Percentiles rank a stretch among this genome's conserved stretches.
Conservation (phyloP, 192 early-diverging fungal species). For the Dimargaris xerosporica region DNA sequence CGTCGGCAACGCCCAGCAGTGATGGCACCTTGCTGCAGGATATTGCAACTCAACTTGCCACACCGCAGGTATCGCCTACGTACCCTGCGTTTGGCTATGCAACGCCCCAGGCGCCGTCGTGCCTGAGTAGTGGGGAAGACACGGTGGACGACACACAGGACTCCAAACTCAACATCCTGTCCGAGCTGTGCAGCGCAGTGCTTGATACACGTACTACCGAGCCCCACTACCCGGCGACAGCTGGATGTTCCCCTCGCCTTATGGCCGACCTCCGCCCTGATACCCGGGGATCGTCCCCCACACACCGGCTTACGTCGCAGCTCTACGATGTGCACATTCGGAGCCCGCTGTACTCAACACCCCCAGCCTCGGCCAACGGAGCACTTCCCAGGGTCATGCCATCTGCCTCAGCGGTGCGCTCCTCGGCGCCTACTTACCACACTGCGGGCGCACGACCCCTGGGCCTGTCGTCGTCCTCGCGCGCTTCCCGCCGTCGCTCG, state of each 20-base stretch:
- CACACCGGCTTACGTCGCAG: background rate
- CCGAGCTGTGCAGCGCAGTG: slow-evolving; percentile 7
- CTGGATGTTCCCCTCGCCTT: background rate
- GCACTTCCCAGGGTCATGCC: background rate
- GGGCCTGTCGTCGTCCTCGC: background rate
- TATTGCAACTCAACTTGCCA: background rate
- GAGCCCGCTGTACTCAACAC: slow-evolving; percentile 1
- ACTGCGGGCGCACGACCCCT: background rate
- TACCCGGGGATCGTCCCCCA: background rate
- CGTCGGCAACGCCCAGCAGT: background rate
- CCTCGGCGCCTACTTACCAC: slow-evolving; percentile 3
- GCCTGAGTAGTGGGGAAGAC: background rate
- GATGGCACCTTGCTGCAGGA: background rate
- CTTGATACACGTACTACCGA: background rate
- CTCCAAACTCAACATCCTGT: slow-evolving; percentile 1
- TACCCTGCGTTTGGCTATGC: background rate
- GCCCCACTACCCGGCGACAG: background rate
- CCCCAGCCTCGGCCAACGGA: background rate
- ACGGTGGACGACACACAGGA: background rate
- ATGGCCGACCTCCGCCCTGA: background rate
- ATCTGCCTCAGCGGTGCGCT: slow-evolving; percentile 4
- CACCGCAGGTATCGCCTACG: background rate
- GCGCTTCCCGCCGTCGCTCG: background rate
- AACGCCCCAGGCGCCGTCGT: background rate
- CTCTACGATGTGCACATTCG: slow-evolving; percentile 4